Evolutionary conservation across 169 alveolate species (phyloP).

Genomic region (Plasmodium vivax): DNA sequence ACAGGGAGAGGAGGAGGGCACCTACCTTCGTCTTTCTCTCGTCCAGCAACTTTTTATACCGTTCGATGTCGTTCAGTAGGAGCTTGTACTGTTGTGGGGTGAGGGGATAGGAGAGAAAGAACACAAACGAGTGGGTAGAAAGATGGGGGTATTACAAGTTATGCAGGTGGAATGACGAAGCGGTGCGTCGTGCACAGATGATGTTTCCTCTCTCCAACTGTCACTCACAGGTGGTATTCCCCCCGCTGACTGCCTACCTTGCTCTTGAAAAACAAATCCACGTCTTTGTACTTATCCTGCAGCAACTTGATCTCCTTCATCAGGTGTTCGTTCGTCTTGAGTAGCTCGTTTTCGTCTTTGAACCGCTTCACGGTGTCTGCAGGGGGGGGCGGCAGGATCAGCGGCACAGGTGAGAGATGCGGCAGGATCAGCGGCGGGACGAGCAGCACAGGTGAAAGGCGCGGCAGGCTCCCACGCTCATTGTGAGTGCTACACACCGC

Average conservation of each 20-base stretch:
- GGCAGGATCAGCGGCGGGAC: too few species aligned
- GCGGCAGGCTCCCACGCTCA: too few species aligned
- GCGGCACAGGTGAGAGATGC: background rate
- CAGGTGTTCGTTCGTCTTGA: slow-evolving; percentile 27
- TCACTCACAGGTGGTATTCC: background rate
- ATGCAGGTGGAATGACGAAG: background rate
- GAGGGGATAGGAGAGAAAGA: background rate
- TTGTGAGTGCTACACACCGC: background rate
- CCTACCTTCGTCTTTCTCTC: slow-evolving; percentile 41
- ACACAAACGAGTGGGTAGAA: background rate
- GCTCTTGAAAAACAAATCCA: slow-evolving; percentile 47
- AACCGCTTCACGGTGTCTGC: slow-evolving; percentile 37
- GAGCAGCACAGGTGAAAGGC: too few species aligned
- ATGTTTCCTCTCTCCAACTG: background rate
- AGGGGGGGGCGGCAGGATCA: background rate
- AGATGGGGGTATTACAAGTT: background rate
- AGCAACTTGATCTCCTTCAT: slow-evolving; percentile 54
- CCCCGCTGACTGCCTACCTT: slow-evolving; percentile 2
- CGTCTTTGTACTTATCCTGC: slow-evolving; percentile 58
- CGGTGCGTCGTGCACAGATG: background rate
- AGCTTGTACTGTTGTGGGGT: slow-evolving; percentile 16
- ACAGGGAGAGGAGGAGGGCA: background rate
- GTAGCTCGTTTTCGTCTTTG: slow-evolving; percentile 37
- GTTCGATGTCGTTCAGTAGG: slow-evolving; percentile 21
- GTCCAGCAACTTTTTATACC: slow-evolving; percentile 32